Evolutionary conservation across 495 filamentous ascomycete genomes (phyloP).

Genomic region (Podospora australis): DNA sequence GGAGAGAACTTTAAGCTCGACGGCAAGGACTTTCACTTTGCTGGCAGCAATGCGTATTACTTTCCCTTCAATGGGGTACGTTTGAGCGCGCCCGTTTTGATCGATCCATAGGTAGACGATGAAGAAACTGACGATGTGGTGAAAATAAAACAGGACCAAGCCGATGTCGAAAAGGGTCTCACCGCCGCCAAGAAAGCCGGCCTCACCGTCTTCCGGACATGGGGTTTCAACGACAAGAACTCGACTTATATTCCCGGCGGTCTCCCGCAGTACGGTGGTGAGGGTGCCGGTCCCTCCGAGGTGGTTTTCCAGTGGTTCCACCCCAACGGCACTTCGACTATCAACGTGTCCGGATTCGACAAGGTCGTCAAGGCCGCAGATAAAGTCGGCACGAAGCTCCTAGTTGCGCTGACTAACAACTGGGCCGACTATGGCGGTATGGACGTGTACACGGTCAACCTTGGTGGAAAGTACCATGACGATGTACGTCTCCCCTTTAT

Average conservation of each 20-base stretch:
- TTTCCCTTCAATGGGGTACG: slow-evolving; percentile 50
- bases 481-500: slow-evolving; percentile 13
- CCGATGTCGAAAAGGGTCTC: slow-evolving; percentile 58
- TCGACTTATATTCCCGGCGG: slow-evolving; percentile 38
- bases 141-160: slow-evolving; percentile 32
- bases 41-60: slow-evolving; percentile 69
- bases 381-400: slow-evolving; percentile 51
- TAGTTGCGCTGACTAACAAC: slow-evolving; percentile 49
- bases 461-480: slow-evolving; percentile 34
- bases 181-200: slow-evolving; percentile 46
- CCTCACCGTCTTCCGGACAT: slow-evolving; percentile 61
- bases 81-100: neutral
- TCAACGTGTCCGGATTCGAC: slow-evolving; percentile 59
- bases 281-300: slow-evolving; percentile 44
- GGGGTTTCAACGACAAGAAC: slow-evolving; percentile 57
- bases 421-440: slow-evolving; percentile 50
- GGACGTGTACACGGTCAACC: slow-evolving; percentile 36
- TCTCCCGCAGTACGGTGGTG: slow-evolving; percentile 39
- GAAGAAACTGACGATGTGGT: too few relatives aligned
- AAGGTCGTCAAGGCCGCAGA: slow-evolving; percentile 57
- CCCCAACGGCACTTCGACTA: slow-evolving; percentile 38
- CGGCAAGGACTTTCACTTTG: slow-evolving; percentile 58
- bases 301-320: slow-evolving; percentile 41
- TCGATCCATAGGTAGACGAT: neutral
- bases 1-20: slow-evolving; percentile 57